Percentiles rank a stretch among this genome's conserved stretches.
These are phyloP conservation scores for Fusarium domesticum DNA, from an alignment of 2,329 filamentous ascomycete genomes.

Conservation along the genomic window DNA sequence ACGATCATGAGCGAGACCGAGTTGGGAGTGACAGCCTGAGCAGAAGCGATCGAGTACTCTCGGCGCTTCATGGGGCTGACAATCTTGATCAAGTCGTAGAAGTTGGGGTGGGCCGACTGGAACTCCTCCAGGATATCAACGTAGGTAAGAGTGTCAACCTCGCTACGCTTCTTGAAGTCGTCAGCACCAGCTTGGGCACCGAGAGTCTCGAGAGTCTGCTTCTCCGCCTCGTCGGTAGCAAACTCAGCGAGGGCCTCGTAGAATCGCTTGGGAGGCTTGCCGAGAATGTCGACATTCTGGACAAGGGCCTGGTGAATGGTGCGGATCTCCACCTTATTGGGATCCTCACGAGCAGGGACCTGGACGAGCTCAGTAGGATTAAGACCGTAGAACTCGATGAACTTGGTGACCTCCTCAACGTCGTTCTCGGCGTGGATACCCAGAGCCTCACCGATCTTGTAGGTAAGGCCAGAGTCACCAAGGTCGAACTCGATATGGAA, in stretches of 20 bases:
- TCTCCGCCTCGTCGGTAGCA: slow-evolving; percentile 77
- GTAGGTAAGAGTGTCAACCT: slow-evolving; percentile 88
- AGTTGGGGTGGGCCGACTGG: slow-evolving; percentile 79
- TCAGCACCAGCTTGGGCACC: slow-evolving; percentile 75
- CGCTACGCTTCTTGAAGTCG: slow-evolving; percentile 88
- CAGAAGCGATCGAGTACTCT: slow-evolving; percentile 98
- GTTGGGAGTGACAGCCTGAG: slow-evolving; percentile 87
- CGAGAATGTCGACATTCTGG: slow-evolving; percentile 95
- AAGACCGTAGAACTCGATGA: slow-evolving; percentile 88
- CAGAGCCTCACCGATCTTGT: slow-evolving; percentile 95
- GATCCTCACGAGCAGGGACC: slow-evolving; percentile 80
- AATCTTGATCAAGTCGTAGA: slow-evolving; percentile 85
- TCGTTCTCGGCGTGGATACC: slow-evolving; percentile 97
- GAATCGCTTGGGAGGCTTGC: slow-evolving; percentile 94
- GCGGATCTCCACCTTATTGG: slow-evolving; percentile 72
- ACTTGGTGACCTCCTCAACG: slow-evolving; percentile 69
- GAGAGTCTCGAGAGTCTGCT: slow-evolving; percentile 73
- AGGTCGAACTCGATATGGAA: slow-evolving; percentile 99
- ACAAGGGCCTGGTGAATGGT: slow-evolving; percentile 89
- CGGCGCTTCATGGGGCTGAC: slow-evolving; percentile 90
- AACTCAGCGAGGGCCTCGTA: slow-evolving; percentile 90
- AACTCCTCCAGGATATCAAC: slow-evolving; percentile 90
- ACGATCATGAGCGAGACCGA: slow-evolving; percentile 95
- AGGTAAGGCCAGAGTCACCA: slow-evolving; percentile 83
- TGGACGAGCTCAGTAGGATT: slow-evolving; percentile 83